Conservation (phyloP, 83 land plant species). For the Diphasiastrum complanatum region DNA sequence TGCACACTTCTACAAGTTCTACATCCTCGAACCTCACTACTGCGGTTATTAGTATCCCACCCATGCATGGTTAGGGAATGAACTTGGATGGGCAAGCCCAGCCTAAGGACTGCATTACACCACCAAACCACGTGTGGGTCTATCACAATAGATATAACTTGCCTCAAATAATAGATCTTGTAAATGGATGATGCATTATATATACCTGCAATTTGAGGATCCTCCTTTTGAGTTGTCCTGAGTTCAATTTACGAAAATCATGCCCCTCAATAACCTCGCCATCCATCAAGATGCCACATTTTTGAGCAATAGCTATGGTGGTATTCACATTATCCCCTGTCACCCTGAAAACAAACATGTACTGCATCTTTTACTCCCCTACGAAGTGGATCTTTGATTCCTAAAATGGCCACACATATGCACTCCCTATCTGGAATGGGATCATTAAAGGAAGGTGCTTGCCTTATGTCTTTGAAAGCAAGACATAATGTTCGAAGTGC, state of each 20-base stretch:
- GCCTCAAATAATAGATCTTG: no score
- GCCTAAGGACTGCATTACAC: no score
- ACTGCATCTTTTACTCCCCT: conserved; percentile 76
- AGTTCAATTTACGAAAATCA: conserved; percentile 50
- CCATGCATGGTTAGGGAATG: no score
- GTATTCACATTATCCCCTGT: conserved; percentile 86
- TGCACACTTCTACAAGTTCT: no score
- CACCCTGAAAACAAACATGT: conserved; percentile 62
- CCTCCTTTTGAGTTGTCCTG: conserved; percentile 44
- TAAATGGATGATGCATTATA: no score
- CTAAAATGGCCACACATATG: conserved; percentile 62
- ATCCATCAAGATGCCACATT: conserved; percentile 83
- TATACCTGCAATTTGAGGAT: conserved; percentile 82
- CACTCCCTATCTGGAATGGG: conserved; percentile 46
- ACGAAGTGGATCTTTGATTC: conserved; percentile 74
- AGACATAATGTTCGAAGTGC: conserved; percentile 79
- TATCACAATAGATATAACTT: no score
- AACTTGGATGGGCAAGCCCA: no score
- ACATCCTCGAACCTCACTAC: no score
- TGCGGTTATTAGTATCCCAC: no score
- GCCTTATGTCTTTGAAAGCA: conserved; percentile 55
- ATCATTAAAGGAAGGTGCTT: conserved; percentile 18
- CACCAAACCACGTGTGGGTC: no score
- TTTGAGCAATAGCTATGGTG: conserved; percentile 87
- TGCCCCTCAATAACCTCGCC: conserved; percentile 85